Conservation (phyloP, 805 yeast species). For the Zygotorulaspora florentina region DNA sequence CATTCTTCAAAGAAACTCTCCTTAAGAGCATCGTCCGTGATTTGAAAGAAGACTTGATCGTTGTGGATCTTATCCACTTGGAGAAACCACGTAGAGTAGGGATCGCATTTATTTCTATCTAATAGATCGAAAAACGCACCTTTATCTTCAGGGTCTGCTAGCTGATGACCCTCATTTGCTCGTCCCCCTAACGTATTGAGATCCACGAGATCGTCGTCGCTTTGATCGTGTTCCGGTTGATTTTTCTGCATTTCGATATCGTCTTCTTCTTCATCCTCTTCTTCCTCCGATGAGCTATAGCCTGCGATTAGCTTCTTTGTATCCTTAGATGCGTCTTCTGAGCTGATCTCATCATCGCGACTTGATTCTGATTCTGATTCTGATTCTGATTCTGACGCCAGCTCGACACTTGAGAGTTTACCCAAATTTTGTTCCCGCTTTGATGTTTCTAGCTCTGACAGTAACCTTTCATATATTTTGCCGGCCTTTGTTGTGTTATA, state of each 20-base stretch:
- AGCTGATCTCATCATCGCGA: conserved; percentile 7
- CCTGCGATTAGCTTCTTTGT: conserved; percentile 15
- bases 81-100: conserved; percentile 46
- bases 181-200: conserved; percentile 21
- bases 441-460: conserved; percentile 14
- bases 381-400: neutral
- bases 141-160: neutral
- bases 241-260: conserved; percentile 13
- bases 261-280: conserved; percentile 11
- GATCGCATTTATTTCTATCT: conserved; percentile 36
- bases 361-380: neutral
- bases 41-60: conserved; percentile 40
- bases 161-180: conserved; percentile 3
- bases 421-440: neutral
- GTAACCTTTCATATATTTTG: conserved; percentile 18
- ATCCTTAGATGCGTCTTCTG: neutral
- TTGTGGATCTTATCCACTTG: conserved; percentile 40
- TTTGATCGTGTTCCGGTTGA: conserved; percentile 15
- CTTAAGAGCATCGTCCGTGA: conserved; percentile 37
- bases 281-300: conserved; percentile 20
- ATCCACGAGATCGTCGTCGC: conserved; percentile 7
- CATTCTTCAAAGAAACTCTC: conserved; percentile 44
- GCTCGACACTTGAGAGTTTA: neutral
- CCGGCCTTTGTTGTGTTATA: conserved; percentile 10
- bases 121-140: conserved; percentile 37